These are phyloP conservation scores for Amphibolis antarctica DNA, from an alignment of 106 monocot species.

Conservation along the genomic window DNA sequence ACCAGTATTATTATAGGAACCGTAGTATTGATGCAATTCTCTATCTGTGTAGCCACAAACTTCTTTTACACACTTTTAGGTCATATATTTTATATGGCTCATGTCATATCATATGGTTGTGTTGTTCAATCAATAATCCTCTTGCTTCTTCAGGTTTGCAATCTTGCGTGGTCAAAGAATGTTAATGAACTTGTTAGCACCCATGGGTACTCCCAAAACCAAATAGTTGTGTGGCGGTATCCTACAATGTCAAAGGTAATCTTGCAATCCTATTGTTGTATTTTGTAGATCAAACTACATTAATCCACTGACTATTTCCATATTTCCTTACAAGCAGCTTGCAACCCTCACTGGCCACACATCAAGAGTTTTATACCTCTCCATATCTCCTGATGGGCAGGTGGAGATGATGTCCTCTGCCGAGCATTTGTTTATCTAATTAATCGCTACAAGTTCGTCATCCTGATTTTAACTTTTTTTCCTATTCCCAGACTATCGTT, in stretches of 20 bases:
- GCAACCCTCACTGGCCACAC: constrained; percentile 93
- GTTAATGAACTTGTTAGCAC: constrained; percentile 96
- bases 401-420: constrained; percentile 15
- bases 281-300: background rate
- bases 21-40: too few relatives aligned
- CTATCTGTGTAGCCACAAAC: too few relatives aligned
- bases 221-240: constrained; percentile 95
- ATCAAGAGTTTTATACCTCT: constrained; percentile 76
- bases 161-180: constrained; percentile 97
- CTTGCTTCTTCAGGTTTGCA: constrained; percentile 49
- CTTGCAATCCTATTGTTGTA: background rate
- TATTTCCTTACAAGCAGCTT: constrained; percentile 40
- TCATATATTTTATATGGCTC: background rate
- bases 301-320: background rate
- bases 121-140: background rate
- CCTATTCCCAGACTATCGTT: constrained; percentile 69
- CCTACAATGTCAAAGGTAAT: constrained; percentile 86
- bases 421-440: background rate
- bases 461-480: background rate
- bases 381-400: constrained; percentile 98
- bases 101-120: background rate
- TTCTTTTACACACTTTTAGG: background rate
- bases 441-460: background rate
- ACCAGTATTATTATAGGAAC: background rate
- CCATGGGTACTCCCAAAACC: constrained; percentile 95